A percentile compares a stretch with the other conserved stretches of the same genome.
phyloP scores from a whole-genome alignment of 1,139 yeast genomes.

The Groenewaldozyma sp. region DNA sequence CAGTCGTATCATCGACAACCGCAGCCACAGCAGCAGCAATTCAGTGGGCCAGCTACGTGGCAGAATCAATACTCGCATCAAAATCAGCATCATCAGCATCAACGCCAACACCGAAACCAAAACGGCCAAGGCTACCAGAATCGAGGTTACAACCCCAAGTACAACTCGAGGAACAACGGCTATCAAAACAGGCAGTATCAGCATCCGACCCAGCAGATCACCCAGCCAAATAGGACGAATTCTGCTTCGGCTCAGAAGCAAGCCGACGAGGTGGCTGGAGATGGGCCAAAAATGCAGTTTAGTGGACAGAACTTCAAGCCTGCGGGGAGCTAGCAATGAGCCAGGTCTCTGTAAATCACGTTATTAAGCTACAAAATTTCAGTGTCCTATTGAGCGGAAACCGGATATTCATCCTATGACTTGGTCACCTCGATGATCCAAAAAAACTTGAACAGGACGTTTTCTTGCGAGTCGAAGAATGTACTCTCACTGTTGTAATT shows the following conservation, averaged over 20 bases:
- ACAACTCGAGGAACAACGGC: not conserved
- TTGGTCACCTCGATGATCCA: conserved; percentile 80
- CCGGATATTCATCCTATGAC: conserved; percentile 10
- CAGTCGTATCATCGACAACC: too few species aligned
- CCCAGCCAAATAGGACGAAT: too few species aligned
- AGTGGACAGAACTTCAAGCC: conserved; percentile 4
- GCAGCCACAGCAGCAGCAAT: too few species aligned
- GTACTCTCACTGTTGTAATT: conserved; percentile 71
- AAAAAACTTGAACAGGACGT: conserved; percentile 61
- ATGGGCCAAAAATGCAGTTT: conserved; percentile 1
- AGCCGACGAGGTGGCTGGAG: too few species aligned
- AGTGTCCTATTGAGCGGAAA: not conserved
- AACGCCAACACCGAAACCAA: not conserved
- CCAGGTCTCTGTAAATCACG: not conserved
- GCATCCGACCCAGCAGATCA: conserved; percentile 2
- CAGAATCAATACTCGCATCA: not conserved
- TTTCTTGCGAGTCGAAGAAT: conserved; percentile 81
- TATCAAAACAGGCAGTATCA: not conserved
- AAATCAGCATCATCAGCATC: not conserved
- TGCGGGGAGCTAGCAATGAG: not conserved
- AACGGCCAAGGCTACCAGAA: not conserved
- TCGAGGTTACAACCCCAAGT: not conserved
- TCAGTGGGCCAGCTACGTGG: too few species aligned
- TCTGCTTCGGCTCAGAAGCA: too few species aligned
- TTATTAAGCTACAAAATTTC: too few species aligned